phyloP scores from a whole-genome alignment of 2,329 filamentous ascomycete genomes.

The Colletotrichum spaethianum region DNA sequence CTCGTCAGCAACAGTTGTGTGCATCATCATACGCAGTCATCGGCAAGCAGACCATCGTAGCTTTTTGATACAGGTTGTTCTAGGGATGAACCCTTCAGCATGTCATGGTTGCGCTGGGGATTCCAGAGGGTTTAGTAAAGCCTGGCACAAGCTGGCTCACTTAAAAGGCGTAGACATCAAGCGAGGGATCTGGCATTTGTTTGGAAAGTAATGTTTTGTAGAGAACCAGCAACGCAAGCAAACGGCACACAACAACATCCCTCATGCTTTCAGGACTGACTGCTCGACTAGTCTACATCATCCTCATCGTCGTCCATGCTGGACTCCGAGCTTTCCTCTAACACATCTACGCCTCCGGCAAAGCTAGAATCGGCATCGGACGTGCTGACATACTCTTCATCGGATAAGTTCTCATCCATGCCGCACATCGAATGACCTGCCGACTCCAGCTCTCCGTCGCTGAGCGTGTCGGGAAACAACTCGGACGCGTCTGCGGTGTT shows the following conservation, averaged over 20 bases:
- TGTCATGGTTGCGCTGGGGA: not conserved
- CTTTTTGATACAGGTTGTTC: not conserved
- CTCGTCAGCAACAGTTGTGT: not conserved
- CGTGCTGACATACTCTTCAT: not conserved
- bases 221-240: not conserved
- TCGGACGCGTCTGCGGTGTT: slow-evolving; percentile 2
- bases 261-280: not conserved
- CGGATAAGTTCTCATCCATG: not conserved
- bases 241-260: not conserved
- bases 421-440: not conserved
- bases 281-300: not conserved
- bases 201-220: not conserved
- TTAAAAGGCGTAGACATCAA: not conserved
- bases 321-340: not conserved
- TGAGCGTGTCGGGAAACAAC: not conserved
- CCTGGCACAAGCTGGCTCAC: not conserved
- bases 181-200: not conserved
- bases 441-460: slow-evolving; percentile 4
- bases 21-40: not conserved
- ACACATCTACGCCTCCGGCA: not conserved
- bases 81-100: not conserved
- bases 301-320: not conserved
- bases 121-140: not conserved
- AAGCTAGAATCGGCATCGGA: not conserved
- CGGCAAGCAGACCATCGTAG: not conserved